phyloP scores from a whole-genome alignment of 345 rosid genomes.

The Salix viminalis region DNA sequence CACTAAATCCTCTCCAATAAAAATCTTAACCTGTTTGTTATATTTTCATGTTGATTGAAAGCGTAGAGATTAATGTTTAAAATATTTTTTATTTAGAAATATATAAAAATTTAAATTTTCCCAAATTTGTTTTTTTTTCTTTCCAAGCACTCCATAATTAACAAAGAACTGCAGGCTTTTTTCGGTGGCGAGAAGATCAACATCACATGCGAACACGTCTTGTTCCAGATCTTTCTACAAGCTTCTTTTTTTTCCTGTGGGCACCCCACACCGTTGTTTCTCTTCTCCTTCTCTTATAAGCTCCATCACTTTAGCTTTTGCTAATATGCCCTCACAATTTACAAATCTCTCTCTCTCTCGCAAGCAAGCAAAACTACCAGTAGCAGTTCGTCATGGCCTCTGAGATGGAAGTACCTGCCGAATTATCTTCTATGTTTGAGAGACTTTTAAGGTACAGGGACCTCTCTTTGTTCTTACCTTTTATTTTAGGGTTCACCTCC shows the following conservation, averaged over 20 bases:
- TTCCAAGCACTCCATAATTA: no score
- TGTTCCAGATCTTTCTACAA: constrained; percentile 21
- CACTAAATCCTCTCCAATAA: no score
- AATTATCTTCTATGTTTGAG: constrained; percentile 34
- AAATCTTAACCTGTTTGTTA: no score
- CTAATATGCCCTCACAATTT: neutral
- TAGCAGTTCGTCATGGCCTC: constrained; percentile 12
- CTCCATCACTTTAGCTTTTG: accelerated
- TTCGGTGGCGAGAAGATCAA: neutral
- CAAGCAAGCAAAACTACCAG: neutral
- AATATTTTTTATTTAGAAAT: no score
- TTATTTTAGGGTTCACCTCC: constrained; percentile 48
- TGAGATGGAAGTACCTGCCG: neutral
- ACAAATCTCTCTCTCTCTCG: neutral
- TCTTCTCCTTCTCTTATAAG: neutral
- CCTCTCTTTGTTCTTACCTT: constrained; percentile 39
- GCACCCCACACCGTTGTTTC: neutral
- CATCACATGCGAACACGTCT: neutral
- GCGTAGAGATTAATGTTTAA: no score
- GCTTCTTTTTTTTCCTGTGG: constrained; percentile 1
- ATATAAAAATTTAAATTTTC: no score
- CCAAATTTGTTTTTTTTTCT: no score
- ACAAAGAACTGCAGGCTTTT: no score
- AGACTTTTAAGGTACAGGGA: constrained; percentile 37
- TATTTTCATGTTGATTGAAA: no score